Evolutionary conservation across 1,284 basidiomycete genomes (phyloP).

Genomic region (Megacollybia platyphylla): DNA sequence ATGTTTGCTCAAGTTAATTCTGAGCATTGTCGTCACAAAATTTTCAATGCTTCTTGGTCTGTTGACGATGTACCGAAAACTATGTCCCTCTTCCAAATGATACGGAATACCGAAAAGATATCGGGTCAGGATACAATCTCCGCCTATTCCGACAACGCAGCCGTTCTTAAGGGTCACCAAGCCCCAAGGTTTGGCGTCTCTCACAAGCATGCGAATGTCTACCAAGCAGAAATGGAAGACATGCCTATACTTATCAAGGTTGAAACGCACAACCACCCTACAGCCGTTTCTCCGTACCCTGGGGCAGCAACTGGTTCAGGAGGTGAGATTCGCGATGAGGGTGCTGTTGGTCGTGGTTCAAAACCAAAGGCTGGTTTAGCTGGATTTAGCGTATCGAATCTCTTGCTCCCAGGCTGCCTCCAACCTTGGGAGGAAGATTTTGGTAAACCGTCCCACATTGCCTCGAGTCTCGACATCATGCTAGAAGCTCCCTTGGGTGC

Average conservation of each 20-base stretch:
- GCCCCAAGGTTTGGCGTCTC: constrained; percentile 73
- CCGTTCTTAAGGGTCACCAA: constrained; percentile 74
- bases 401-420: constrained; percentile 77
- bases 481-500: constrained; percentile 91
- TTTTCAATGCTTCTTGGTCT: constrained; percentile 97
- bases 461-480: constrained; percentile 95
- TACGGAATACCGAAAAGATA: constrained; percentile 88
- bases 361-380: constrained; percentile 93
- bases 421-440: constrained; percentile 92
- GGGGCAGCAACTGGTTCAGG: constrained; percentile 97
- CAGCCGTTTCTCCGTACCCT: constrained; percentile 95
- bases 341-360: constrained; percentile 89
- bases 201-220: constrained; percentile 27
- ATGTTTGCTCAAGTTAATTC: constrained; percentile 99
- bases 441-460: constrained; percentile 85
- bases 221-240: constrained; percentile 50
- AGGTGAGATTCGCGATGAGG: constrained; percentile 97
- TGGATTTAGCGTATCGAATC: constrained; percentile 93
- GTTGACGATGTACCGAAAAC: constrained; percentile 65
- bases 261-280: constrained; percentile 99
- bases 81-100: constrained; percentile 92
- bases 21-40: constrained; percentile 99
- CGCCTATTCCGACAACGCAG: constrained; percentile 97
- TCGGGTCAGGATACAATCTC: constrained; percentile 76
- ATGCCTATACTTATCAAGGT: constrained; percentile 95